Percentiles rank a stretch among this genome's conserved stretches.
Evolutionary conservation across 106 monocot species (phyloP).

Genomic region (Phalaenopsis equestris): DNA sequence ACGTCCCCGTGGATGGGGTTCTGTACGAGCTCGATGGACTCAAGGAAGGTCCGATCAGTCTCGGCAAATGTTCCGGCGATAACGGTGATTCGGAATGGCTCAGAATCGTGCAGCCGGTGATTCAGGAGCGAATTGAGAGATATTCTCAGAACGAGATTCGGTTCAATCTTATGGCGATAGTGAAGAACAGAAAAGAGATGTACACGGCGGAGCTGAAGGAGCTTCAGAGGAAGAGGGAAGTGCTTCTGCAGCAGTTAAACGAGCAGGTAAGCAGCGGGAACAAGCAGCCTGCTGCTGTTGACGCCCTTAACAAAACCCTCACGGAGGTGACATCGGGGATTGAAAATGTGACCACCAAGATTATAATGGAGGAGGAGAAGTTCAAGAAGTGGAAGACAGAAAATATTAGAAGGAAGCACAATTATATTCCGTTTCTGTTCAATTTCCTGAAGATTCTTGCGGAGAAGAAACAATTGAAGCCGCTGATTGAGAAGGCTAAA

Average conservation of each 20-base stretch:
- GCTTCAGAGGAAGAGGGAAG: conserved; percentile 82
- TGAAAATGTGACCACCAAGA: conserved; percentile 67
- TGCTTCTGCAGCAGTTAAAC: conserved; percentile 54
- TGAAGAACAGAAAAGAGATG: conserved; percentile 85
- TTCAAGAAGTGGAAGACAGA: conserved; percentile 96
- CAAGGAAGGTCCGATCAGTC: conserved; percentile 84
- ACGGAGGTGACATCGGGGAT: conserved; percentile 59
- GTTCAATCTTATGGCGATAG: conserved; percentile 87
- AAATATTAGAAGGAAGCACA: conserved; percentile 92
- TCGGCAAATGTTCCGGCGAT: conserved; percentile 60
- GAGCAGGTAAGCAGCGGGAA: conserved; percentile 9
- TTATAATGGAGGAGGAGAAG: conserved; percentile 95
- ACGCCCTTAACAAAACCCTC: conserved; percentile 43
- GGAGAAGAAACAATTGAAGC: conserved; percentile 94
- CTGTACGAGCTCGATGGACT: conserved; percentile 88
- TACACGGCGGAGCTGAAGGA: conserved; percentile 83
- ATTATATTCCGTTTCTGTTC: conserved; percentile 91
- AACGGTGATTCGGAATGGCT: conserved; percentile 71
- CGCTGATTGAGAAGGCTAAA: conserved; percentile 94
- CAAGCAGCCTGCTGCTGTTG: conserved; percentile 20
- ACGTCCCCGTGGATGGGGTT: conserved; percentile 71
- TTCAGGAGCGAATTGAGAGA: conserved; percentile 79
- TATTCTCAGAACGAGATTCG: conserved; percentile 92
- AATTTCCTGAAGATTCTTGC: conserved; percentile 95
- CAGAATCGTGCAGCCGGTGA: conserved; percentile 77